Evolutionary conservation across 257 asterid species (phyloP).

Genomic region (Capsicum chinense): DNA sequence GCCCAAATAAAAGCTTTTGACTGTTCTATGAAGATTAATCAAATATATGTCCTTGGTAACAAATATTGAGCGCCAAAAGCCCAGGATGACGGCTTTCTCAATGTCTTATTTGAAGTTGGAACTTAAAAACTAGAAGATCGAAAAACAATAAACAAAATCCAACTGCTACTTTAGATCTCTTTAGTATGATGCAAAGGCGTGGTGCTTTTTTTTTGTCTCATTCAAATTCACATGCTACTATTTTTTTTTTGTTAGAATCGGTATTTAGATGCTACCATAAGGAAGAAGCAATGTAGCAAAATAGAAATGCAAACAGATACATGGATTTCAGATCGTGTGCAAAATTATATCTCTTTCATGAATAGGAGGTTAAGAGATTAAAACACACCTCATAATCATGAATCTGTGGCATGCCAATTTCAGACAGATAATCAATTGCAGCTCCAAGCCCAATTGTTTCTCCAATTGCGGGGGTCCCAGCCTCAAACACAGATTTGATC

Average conservation of each 20-base stretch:
- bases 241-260: neutral
- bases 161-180: conserved; percentile 5
- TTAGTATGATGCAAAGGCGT: neutral
- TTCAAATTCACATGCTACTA: neutral
- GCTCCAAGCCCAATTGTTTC: conserved; percentile 95
- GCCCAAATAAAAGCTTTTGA: neutral
- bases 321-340: neutral
- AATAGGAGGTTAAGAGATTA: neutral
- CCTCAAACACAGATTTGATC: conserved; percentile 56
- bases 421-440: conserved; percentile 79
- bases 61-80: neutral
- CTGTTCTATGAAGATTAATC: neutral
- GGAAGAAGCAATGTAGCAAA: neutral
- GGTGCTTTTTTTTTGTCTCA: neutral
- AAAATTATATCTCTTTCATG: neutral
- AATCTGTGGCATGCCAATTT: conserved; percentile 89
- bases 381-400: conserved; percentile 82
- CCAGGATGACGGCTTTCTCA: neutral
- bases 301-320: neutral
- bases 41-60: neutral
- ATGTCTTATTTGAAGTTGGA: neutral
- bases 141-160: neutral
- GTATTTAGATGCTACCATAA: neutral
- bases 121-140: neutral
- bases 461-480: conserved; percentile 96